phyloP scores from a whole-genome alignment of 2,329 filamentous ascomycete genomes.

The Lasiodiplodia gonubiensis region DNA sequence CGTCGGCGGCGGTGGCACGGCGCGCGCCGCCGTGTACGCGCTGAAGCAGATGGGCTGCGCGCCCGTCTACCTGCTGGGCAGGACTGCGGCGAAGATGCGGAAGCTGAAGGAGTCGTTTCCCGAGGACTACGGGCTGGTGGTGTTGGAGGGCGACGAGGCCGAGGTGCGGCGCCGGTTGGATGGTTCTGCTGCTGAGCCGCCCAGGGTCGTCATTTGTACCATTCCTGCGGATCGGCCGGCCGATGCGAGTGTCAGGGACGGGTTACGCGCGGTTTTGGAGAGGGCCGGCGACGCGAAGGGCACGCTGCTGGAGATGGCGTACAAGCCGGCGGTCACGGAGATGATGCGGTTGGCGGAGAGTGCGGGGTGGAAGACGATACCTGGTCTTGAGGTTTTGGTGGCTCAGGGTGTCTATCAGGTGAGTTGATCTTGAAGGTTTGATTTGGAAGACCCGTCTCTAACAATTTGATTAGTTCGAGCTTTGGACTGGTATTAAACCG shows the following conservation, averaged over 20 bases:
- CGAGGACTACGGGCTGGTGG: constrained; percentile 68
- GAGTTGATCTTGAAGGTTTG: background rate
- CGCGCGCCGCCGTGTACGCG: constrained; percentile 87
- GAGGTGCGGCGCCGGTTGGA: constrained; percentile 49
- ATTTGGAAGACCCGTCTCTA: too few relatives aligned
- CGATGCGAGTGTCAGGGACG: constrained; percentile 70
- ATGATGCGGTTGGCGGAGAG: constrained; percentile 83
- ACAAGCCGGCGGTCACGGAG: constrained; percentile 83
- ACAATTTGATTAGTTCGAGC: constrained; percentile 69
- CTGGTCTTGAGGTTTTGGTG: constrained; percentile 86
- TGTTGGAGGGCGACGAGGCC: constrained; percentile 61
- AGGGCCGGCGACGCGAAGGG: constrained; percentile 39
- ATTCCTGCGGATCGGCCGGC: constrained; percentile 89
- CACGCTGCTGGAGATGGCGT: constrained; percentile 91
- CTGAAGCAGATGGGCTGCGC: constrained; percentile 81
- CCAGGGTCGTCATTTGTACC: constrained; percentile 81
- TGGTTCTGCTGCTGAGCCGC: constrained; percentile 36
- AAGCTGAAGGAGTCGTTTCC: constrained; percentile 76
- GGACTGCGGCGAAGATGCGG: constrained; percentile 71
- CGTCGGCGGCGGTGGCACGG: constrained; percentile 89
- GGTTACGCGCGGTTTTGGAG: constrained; percentile 63
- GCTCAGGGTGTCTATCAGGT: constrained; percentile 77
- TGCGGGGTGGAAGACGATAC: constrained; percentile 80
- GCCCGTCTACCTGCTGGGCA: constrained; percentile 86
- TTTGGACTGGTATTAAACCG: constrained; percentile 83